These are phyloP conservation scores for Musa beccarii DNA, from an alignment of 176 grass and related monocot species.

Conservation along the genomic window DNA sequence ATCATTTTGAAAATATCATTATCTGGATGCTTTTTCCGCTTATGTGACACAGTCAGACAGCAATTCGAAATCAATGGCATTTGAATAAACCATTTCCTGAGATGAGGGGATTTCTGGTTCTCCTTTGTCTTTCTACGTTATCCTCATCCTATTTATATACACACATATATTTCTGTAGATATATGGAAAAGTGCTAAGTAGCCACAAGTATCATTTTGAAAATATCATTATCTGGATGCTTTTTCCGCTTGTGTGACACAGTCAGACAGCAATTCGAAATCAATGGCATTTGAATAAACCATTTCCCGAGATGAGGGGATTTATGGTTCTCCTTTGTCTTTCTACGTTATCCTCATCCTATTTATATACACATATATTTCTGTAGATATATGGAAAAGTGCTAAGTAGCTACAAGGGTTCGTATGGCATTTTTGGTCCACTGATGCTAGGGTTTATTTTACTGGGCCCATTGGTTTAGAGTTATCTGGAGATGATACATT, in stretches of 20 bases:
- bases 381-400: neutral
- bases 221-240: too few species aligned
- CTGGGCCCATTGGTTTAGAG: neutral
- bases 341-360: neutral
- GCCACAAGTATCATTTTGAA: neutral
- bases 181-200: neutral
- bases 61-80: too few species aligned
- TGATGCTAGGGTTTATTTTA: neutral
- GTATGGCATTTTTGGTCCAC: neutral
- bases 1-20: too few species aligned
- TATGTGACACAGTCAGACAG: too few species aligned
- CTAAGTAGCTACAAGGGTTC: neutral
- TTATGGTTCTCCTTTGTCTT: neutral
- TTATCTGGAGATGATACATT: neutral
- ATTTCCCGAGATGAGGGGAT: too few species aligned
- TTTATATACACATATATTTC: too few species aligned
- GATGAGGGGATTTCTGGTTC: neutral
- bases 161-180: too few species aligned
- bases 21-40: too few species aligned
- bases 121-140: neutral
- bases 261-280: too few species aligned
- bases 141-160: neutral
- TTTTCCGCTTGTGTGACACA: too few species aligned
- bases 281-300: too few species aligned
- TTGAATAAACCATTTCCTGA: too few species aligned